These are phyloP conservation scores for Diaporthe amygdali DNA, from an alignment of 2,329 filamentous ascomycete species.

Conservation along the genomic window DNA sequence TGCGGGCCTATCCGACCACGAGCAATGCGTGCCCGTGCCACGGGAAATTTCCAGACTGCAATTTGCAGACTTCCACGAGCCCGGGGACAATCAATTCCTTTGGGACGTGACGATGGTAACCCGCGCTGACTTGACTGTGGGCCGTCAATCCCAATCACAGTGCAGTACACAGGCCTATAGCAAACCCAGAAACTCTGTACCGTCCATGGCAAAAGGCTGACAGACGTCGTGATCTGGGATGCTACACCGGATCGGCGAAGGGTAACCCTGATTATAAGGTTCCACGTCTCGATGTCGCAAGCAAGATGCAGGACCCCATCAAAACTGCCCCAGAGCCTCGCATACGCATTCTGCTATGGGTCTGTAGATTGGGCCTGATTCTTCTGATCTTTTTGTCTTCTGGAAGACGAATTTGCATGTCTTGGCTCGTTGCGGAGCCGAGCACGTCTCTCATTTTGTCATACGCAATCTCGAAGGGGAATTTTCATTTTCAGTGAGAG, in stretches of 20 bases:
- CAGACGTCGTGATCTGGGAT: slow-evolving; percentile 4
- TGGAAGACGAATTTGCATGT: background rate
- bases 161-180: background rate
- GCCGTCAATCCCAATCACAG: background rate
- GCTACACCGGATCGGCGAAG: slow-evolving; percentile 11
- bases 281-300: slow-evolving; percentile 11
- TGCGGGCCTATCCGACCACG: background rate
- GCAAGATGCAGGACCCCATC: background rate
- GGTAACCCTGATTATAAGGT: slow-evolving; percentile 2
- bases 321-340: background rate
- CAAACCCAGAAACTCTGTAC: background rate
- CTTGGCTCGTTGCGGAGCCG: background rate
- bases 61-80: background rate
- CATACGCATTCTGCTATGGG: background rate
- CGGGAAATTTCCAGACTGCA: slow-evolving; percentile 7
- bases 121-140: background rate
- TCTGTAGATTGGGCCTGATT: background rate
- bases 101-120: background rate
- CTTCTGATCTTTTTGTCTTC: background rate
- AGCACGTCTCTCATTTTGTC: background rate
- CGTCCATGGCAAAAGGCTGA: background rate
- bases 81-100: background rate
- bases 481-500: background rate
- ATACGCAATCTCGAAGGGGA: background rate
- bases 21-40: slow-evolving; percentile 5